phyloP scores from a whole-genome alignment of 1,284 basidiomycete species.

The Xerocomus amazonicus region DNA sequence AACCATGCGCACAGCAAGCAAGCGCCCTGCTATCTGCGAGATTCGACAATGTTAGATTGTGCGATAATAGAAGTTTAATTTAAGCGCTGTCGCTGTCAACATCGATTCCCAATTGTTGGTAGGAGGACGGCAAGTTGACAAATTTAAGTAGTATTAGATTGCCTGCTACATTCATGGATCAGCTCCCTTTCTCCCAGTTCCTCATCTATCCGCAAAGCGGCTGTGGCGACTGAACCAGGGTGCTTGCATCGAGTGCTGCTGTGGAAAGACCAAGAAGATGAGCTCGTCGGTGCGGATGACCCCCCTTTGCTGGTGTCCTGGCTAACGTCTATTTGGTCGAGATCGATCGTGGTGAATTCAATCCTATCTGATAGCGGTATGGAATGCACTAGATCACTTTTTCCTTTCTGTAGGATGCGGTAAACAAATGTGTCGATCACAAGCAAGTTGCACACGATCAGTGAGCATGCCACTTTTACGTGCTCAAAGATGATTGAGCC shows the following conservation, averaged over 20 bases:
- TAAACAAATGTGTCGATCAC: constrained; percentile 28
- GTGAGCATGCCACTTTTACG: constrained; percentile 24
- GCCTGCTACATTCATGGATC: neutral
- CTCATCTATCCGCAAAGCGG: neutral
- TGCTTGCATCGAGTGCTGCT: neutral
- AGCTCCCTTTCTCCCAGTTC: neutral
- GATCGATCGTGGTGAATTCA: constrained; percentile 11
- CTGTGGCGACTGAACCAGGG: neutral
- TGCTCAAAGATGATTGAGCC: constrained; percentile 24
- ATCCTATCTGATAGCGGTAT: neutral
- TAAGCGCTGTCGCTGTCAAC: no score
- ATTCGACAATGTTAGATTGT: no score
- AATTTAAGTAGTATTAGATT: neutral
- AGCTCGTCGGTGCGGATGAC: neutral
- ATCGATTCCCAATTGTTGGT: no score
- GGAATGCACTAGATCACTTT: constrained; percentile 1
- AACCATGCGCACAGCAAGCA: no score
- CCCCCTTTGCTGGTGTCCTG: neutral
- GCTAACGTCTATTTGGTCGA: neutral
- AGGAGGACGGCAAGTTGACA: neutral
- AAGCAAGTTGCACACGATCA: constrained; percentile 29
- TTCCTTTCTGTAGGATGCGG: constrained; percentile 11
- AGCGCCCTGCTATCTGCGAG: no score
- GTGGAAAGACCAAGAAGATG: neutral
- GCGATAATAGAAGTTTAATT: no score